Conservation (phyloP, 2,329 filamentous ascomycete genomes). For the Talaromyces sp. region DNA sequence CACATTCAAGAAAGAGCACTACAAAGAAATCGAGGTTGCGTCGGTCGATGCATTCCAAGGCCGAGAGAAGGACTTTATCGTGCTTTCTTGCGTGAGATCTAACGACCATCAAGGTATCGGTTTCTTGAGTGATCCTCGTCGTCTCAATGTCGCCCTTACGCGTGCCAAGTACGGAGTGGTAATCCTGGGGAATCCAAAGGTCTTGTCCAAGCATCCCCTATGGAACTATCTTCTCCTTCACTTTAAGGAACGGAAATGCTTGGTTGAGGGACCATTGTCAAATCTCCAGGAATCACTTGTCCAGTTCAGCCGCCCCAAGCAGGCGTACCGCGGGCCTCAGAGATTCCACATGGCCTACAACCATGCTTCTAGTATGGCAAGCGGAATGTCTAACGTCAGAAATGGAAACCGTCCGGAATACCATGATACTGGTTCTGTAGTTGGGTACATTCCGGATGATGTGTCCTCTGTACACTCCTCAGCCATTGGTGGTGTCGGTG, state of each 20-base stretch:
- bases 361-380: slow-evolving; percentile 59
- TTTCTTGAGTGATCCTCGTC: slow-evolving; percentile 95
- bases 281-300: slow-evolving; percentile 94
- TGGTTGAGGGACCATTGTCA: slow-evolving; percentile 90
- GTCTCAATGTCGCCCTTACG: slow-evolving; percentile 94
- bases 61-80: slow-evolving; percentile 98
- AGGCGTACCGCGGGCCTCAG: slow-evolving; percentile 84
- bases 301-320: slow-evolving; percentile 91
- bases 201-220: slow-evolving; percentile 92
- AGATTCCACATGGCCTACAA: slow-evolving; percentile 78
- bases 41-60: slow-evolving; percentile 99
- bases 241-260: slow-evolving; percentile 94
- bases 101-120: slow-evolving; percentile 99
- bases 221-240: slow-evolving; percentile 95
- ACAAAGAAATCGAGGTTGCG: slow-evolving; percentile 97
- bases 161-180: slow-evolving; percentile 95
- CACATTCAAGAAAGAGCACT: slow-evolving; percentile 95
- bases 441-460: slow-evolving; percentile 95
- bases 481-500: slow-evolving; percentile 77
- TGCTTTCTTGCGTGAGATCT: slow-evolving; percentile 93
- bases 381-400: slow-evolving; percentile 51
- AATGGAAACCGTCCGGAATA: slow-evolving; percentile 52
- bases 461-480: slow-evolving; percentile 95
- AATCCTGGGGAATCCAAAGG: slow-evolving; percentile 95
- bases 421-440: slow-evolving; percentile 77